A percentile compares a stretch with the other conserved stretches of the same genome.
phyloP scores from a whole-genome alignment of 176 grass and related monocot species.

The Oryza meyeriana region DNA sequence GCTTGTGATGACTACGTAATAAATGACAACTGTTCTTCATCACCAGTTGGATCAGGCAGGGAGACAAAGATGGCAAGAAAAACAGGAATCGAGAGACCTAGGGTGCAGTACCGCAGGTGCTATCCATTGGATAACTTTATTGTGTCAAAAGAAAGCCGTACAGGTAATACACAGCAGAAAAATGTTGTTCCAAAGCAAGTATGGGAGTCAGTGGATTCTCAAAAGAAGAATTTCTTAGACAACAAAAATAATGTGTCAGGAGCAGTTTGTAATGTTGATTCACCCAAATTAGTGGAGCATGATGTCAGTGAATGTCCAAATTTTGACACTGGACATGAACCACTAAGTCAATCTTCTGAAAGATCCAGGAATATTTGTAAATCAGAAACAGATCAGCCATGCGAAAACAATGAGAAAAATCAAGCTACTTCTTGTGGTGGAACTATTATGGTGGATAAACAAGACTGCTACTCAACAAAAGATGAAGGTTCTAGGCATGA shows the following conservation, averaged over 20 bases:
- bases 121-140: constrained; percentile 35
- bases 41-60: constrained; percentile 38
- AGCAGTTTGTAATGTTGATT: constrained; percentile 24
- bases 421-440: constrained; percentile 30
- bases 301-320: constrained; percentile 31
- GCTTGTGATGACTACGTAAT: constrained; percentile 39
- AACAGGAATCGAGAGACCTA: constrained; percentile 42
- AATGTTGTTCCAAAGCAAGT: constrained; percentile 69
- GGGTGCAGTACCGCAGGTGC: constrained; percentile 54
- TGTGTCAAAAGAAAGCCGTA: constrained; percentile 38
- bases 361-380: constrained; percentile 28
- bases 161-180: constrained; percentile 53
- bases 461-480: constrained; percentile 29
- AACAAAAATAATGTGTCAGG: constrained; percentile 24
- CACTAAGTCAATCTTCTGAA: constrained; percentile 33
- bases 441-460: constrained; percentile 20
- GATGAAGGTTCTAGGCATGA: constrained; percentile 39
- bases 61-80: constrained; percentile 62
- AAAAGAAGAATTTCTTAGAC: constrained; percentile 50
- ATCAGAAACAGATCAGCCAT: constrained; percentile 24
- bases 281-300: constrained; percentile 31
- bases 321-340: constrained; percentile 7
- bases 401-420: constrained; percentile 11
- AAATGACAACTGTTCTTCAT: constrained; percentile 29
- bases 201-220: constrained; percentile 81